Base-by-base conservation (phyloP, 129 eudicot species). In the Saussurea involucrata region DNA sequence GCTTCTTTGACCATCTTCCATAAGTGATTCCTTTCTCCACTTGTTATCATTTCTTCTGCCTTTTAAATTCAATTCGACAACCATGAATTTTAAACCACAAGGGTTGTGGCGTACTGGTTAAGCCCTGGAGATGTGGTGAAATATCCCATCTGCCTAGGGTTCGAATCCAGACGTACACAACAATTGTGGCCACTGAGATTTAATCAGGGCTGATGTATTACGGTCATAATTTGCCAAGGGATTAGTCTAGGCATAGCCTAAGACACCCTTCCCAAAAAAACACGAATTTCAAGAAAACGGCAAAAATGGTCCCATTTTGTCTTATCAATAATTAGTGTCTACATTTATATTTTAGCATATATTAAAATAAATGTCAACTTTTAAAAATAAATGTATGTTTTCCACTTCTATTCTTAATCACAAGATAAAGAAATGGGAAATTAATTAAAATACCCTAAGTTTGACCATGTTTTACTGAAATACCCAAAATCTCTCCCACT, bases 11-110 rank as follows among this genome's bases (percentile, higher is more conserved):
- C 79, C 21, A 66, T 66, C 63, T 72, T 72, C 60, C 15, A 44
- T n/a, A 66, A 66, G 20, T 33, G 66, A 80, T 80, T 80, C 70
- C 75, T 18, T 27, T 24, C 84, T 80, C 79, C 84, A 80, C 84
- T 73, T 66, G 7, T 49, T 66, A 53, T 31, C 46, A 65, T 73
- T 53, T 22, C 10, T 8, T 53, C 57, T 18, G 10, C 11, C 36
- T 60, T 69, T 63, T 46, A 31, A 63, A 29, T 46, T 21, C 34
- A 36, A n/a, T 64, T 64, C 20, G 8, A n/a, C n/a, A n/a, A n/a
- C n/a, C 22, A 13, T 37, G 7, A 31, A 24, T 46, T 80, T 66
- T 53, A 66, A n/a, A n/a, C n/a, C n/a, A n/a, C n/a, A n/a, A n/a
- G n/a, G n/a, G n/a, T n/a, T n/a, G n/a, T n/a, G n/a, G n/a, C n/a